Evolutionary conservation across 148 eudicot genomes (phyloP), one percentile per base, ranked within the genome.

Genomic region (Vaccinium darrowii): DNA sequence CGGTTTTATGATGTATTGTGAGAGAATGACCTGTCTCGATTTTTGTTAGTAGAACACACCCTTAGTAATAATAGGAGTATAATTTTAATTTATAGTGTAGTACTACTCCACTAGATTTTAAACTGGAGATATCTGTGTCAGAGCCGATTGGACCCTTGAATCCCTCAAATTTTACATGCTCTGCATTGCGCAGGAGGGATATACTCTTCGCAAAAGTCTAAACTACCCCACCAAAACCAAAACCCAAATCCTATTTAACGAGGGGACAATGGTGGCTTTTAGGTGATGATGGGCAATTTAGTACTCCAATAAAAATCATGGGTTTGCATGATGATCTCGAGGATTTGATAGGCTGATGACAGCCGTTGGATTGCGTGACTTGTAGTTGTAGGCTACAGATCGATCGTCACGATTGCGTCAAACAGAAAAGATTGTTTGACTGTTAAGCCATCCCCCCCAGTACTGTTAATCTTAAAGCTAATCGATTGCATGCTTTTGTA

Each of bases 361-460:
- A 83, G 79, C 89, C 90, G 87, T 86, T 60, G 81, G 85, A 82
- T 89, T 74, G 75, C 73, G 83, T 82, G 80, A 82, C 81, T 36
- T 47, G 81, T 51, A 50, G 53, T 9, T 62, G 25, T 13, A 25
- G 73, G 71, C 60, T 7, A 21, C 12, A 27, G n/a, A 9, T 27
- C 27, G 78, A 85, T 62, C 85, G 87, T 88, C 87, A 86, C 73
- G 67, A 62, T 86, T 63, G 89, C 90, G 90, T 88, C 88, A 87
- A 87, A n/a, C 7, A 18, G 87, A 84, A 86, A 86, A 82, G 88
- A 84, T 84, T 72, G 89, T 87, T 86, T 84, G 43, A 82, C 84
- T 81, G 77, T 25, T 18, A 54, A 43, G 43, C 43, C 43, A 39
- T 39, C 67, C 43, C 14, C 67, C 49, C 25, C 5, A 6, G 3